Base-by-base conservation (phyloP, 306 rosid genomes). In the Quercus glauca region DNA sequence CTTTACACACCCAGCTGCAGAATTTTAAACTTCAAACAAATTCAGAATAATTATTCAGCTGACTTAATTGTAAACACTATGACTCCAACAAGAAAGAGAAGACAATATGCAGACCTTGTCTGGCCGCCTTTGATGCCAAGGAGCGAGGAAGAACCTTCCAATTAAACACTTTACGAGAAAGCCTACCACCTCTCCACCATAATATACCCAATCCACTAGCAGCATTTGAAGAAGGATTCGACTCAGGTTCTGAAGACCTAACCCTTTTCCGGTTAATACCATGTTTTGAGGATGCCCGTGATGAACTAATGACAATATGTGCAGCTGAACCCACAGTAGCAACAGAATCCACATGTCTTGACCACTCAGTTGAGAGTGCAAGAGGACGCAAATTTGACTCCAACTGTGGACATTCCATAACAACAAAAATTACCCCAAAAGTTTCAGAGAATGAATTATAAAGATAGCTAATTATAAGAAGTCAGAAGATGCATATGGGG, bases 181-280 rank as follows among this genome's bases (percentile, higher is more conserved):
- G 88, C 85, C 87, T 86, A 74, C 97, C 99, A 72, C 99, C 99
- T 90, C 99, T 91, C 97, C 97, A 91, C 99, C 99, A 95, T 72
- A 84, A 91, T 77, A 87, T 84, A 72, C 90, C 92, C 88, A 95
- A 85, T 75, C 98, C 98, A 89, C 94, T 74, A 57, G 86, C 72
- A 49, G 88, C 73, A 74, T 86, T 89, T 76, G 91, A 87, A 81
- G 97, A 81, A 73, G 92, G 88, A 73, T 81, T 90, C 35, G 92
- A 75, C 76, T 90, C 94, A 60, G 1, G 77, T 83, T 93, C 97
- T 45, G 90, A 86, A 82, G 72, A 72, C 86, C 89, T 88, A 82
- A 81, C 85, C 89, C 88, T 90, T 84, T 88, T 95, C 81, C 83
- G 92, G 74, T 87, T 88, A 76, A 88, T 79, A 73, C 90, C 73